Conservation (phyloP, 495 filamentous ascomycete species). For the Bacidia gigantensis region DNA sequence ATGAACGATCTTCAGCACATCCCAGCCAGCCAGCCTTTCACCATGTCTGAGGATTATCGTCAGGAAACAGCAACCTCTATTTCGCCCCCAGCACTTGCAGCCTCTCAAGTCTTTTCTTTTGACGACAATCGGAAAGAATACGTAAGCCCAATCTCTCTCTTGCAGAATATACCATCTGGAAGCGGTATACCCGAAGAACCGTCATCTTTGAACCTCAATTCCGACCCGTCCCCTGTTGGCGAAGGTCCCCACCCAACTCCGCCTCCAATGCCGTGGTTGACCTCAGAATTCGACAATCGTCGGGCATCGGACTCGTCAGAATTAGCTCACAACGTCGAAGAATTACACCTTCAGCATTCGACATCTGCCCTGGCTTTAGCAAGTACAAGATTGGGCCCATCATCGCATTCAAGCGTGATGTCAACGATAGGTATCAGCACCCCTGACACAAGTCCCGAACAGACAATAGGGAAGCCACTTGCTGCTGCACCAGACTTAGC, state of each 20-base stretch:
- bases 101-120: neutral
- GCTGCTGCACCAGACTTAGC: constrained; percentile 31
- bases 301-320: constrained; percentile 16
- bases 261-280: constrained; percentile 14
- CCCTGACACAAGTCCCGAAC: constrained; percentile 19
- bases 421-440: constrained; percentile 30
- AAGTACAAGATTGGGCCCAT: constrained; percentile 24
- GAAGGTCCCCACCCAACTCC: constrained; percentile 15
- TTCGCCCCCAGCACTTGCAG: neutral
- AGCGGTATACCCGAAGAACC: constrained; percentile 12
- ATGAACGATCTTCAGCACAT: constrained; percentile 3
- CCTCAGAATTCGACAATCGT: constrained; percentile 7
- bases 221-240: constrained; percentile 13
- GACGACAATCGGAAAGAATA: neutral
- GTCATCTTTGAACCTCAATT: constrained; percentile 15
- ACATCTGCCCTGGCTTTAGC: constrained; percentile 14
- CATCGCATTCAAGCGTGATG: constrained; percentile 20
- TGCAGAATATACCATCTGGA: neutral
- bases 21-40: neutral
- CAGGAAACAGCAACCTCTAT: neutral
- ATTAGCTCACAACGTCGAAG: constrained; percentile 16
- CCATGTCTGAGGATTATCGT: neutral
- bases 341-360: constrained; percentile 13
- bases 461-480: neutral
- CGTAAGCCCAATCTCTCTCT: neutral